Percentiles rank a stretch among this genome's conserved stretches.
These are phyloP conservation scores for Catunica adiposa DNA, from an alignment of 2,329 filamentous ascomycete species.

Conservation along the genomic window DNA sequence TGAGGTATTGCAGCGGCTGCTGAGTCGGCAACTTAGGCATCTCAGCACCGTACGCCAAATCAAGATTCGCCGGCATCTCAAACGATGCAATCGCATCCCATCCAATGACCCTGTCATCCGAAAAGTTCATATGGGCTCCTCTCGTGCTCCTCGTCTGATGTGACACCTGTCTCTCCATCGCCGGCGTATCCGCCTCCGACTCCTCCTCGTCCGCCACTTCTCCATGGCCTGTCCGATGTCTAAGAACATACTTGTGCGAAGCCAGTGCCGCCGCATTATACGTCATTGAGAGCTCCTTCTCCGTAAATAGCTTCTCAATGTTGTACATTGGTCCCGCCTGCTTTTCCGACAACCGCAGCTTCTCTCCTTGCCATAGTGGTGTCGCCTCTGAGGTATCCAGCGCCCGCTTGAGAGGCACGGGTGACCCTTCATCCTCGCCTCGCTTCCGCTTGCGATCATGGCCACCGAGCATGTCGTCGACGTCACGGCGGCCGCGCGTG, in stretches of 20 bases:
- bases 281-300: constrained; percentile 50
- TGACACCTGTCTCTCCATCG: constrained; percentile 48
- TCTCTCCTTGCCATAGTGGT: constrained; percentile 45
- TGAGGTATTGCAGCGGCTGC: constrained; percentile 41
- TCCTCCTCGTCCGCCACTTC: constrained; percentile 34
- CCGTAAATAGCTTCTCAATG: constrained; percentile 54
- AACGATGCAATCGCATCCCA: constrained; percentile 44
- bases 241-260: constrained; percentile 43
- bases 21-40: constrained; percentile 41
- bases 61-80: constrained; percentile 40
- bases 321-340: constrained; percentile 45
- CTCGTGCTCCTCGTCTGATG: constrained; percentile 48
- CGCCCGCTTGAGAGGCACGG: constrained; percentile 38
- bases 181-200: constrained; percentile 36
- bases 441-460: constrained; percentile 48
- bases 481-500: constrained; percentile 43
- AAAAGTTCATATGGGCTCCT: constrained; percentile 37
- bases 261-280: constrained; percentile 47
- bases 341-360: constrained; percentile 35
- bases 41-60: constrained; percentile 37
- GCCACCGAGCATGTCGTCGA: constrained; percentile 37
- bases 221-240: constrained; percentile 27
- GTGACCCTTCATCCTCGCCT: constrained; percentile 46
- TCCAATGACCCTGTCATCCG: constrained; percentile 41
- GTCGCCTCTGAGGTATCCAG: constrained; percentile 42